A percentile compares a stretch with the other conserved stretches of the same genome.
Evolutionary conservation across 2,329 filamentous ascomycete genomes (phyloP).

Genomic region (Ophiostoma ips): DNA sequence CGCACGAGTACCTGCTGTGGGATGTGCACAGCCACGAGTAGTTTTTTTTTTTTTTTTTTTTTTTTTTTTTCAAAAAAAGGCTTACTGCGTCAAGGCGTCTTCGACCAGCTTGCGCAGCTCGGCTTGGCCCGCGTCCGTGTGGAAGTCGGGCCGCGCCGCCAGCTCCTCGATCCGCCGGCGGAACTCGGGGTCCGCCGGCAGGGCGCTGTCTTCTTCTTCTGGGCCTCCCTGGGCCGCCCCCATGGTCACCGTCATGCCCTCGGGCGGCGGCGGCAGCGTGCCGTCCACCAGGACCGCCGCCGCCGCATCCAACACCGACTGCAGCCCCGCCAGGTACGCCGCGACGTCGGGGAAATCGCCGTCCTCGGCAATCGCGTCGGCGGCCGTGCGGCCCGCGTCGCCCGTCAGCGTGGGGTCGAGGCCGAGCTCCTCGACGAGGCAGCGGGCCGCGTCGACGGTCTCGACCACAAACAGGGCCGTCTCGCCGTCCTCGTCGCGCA

Average conservation of each 20-base stretch:
- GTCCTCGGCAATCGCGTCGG: constrained; percentile 66
- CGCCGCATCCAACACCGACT: constrained; percentile 15
- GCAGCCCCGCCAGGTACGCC: constrained; percentile 45
- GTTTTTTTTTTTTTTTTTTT: not conserved
- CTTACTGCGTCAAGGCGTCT: constrained; percentile 59
- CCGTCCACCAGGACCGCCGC: constrained; percentile 11
- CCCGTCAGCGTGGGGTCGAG: constrained; percentile 54
- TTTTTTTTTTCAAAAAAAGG: no score
- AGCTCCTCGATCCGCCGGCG: constrained; percentile 78
- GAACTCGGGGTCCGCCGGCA: constrained; percentile 65
- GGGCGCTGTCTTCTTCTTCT: constrained; percentile 31
- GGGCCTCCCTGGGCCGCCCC: constrained; percentile 35
- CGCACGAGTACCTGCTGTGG: constrained; percentile 46
- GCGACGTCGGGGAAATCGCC: constrained; percentile 64
- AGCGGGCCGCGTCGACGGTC: constrained; percentile 60
- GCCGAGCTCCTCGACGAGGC: constrained; percentile 70
- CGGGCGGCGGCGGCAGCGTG: constrained; percentile 50
- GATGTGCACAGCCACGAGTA: constrained; percentile 36
- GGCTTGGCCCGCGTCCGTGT: constrained; percentile 64
- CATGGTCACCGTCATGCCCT: constrained; percentile 64
- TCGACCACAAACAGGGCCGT: constrained; percentile 93
- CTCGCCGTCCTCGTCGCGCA: constrained; percentile 82
- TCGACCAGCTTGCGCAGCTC: constrained; percentile 66
- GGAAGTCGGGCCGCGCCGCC: constrained; percentile 69
- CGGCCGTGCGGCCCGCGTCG: constrained; percentile 62